Base-by-base conservation (phyloP, 257 asterid species). In the Forsythia viridissima region DNA sequence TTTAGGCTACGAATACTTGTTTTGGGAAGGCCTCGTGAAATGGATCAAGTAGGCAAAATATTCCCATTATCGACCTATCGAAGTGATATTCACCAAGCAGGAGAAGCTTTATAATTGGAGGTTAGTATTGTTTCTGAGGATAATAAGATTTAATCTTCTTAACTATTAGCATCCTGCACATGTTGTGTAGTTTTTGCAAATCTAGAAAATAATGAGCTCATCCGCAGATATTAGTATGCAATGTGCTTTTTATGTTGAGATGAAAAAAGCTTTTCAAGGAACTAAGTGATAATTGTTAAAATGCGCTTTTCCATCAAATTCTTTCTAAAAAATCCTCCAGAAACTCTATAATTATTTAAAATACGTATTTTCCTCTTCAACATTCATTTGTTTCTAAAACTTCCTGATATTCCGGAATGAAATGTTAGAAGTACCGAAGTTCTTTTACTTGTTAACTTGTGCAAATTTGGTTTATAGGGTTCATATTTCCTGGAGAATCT, bases 51-150 rank as follows among this genome's bases (percentile, higher is more conserved):
- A 66, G 77, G 80, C 37, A 75, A 84, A 66, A 73, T 59, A 16
- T 21, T 41, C 75, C 70, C 57, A 40, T 55, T 73, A 13, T 18
- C 51, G 20, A 57, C 43, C 41, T 42, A 46, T 59, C 55, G n/a
- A 37, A 36, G 65, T 57, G 70, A 48, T 68, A 20, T 55, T 39
- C 68, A 39, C 69, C 37, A 73, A 20, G 48, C 65, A 71, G 75
- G 52, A 38, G 51, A 48, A 83, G 68, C 52, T 63, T 2, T 68
- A 57, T 55, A 51, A 30, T 13, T 4, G 72, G 52, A 69, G 82
- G 88, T 82, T 15, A 76, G 82, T 76, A 24, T 65, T 51, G 10
- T 66, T 40, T 80, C 72, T 73, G 72, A 46, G 46, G 65, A 37
- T 18, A 59, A 30, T 30, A 30, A 1, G 2, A 30, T 30, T 24